Evolutionary conservation across 208 protist genomes (phyloP), one percentile per base, ranked within the genome.

Genomic region (Leishmania lainsoni): DNA sequence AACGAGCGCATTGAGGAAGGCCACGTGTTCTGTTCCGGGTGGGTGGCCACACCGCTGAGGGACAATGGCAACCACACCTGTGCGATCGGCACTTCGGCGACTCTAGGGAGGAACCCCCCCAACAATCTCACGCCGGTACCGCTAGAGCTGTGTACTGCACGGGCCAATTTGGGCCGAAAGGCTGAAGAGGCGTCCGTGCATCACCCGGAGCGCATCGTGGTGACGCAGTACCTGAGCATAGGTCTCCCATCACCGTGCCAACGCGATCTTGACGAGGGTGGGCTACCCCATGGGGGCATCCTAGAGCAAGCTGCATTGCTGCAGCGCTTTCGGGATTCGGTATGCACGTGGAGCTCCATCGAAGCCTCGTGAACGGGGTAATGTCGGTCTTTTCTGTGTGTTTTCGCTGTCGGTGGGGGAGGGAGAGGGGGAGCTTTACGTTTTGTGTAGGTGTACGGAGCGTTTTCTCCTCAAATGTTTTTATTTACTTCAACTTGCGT

Each of bases 191-290:
- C 39, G 2, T 20, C 52, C 10, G 8, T 29, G 56, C 52, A 77
- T 22, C 20, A 45, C 17, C 17, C 39, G 35, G 39, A 58, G 17
- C 42, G 52, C 14, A 51, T 82, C 10, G 39, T 79, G 0, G 78
- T 87, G 71, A 82, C 74, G 48, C 75, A 84, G 71, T 89, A 83
- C 76, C 45, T 68, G 35, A 84, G 74, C 45, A 10, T 86, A 48
- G 49, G 52, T 16, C 8, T 22, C 22, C 17, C 49, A 51, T 35
- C 3, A 29, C 49, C 75, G 26, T 51, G 29, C 56, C 22, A 16
- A 2, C 17, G 5, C 29, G 5, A 39, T 51, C 35, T 39, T n/a
- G 68, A 35, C 48, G 70, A 5, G 10, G 35, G n/a, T 63, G 71
- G 71, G 17, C 17, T 71, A n/a, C 45, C n/a, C 45, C 5, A 35